Evolutionary conservation across 2,329 filamentous ascomycete species (phyloP), one percentile per base, ranked within the genome.

Genomic region (Aspergillus proliferans): DNA sequence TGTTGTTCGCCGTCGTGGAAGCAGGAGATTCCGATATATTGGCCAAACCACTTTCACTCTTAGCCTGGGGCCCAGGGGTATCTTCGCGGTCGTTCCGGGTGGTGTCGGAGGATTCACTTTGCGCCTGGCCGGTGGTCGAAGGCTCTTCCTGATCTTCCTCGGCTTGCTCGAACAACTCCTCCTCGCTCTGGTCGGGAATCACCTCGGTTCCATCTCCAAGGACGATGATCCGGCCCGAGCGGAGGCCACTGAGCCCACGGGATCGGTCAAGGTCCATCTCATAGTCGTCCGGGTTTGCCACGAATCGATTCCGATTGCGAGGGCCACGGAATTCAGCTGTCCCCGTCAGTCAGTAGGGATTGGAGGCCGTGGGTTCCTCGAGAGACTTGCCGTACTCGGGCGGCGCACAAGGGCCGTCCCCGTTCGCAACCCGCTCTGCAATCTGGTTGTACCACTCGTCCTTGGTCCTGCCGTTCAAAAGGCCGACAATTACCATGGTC

Each of bases 381-480:
- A 68, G 69, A 76, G 75, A 83, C 89, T 85, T 92, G 91, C 93
- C 93, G 79, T 97, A 98, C 84, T 98, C 93, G 66, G 92, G 93
- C 74, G 93, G 93, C 71, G 93, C 93, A 78, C 92, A 97, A 70
- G 93, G 93, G 64, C 93, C 93, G 74, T 98, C 93, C 73, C 92
- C 93, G 69, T 92, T 91, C 62, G 91, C 88, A 71, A 98, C 93
- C 68, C 93, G 84, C 76, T 87, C 89, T 64, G 86, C 89, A 70
- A 98, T 87, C 76, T 91, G 86, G 65, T 96, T 88, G 71, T 98
- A 98, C 93, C 93, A 98, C 75, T 96, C 87, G 66, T 96, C 91
- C 81, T 95, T 94, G 61, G 84, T 87, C 79, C 88, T 90, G 70
- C 92, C 93, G 65, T 88, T 83, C 59, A 98, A 81, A 67, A 98